Evolutionary conservation across 192 early-diverging fungal species (phyloP).

Genomic region (Umbelopsis sp.): DNA sequence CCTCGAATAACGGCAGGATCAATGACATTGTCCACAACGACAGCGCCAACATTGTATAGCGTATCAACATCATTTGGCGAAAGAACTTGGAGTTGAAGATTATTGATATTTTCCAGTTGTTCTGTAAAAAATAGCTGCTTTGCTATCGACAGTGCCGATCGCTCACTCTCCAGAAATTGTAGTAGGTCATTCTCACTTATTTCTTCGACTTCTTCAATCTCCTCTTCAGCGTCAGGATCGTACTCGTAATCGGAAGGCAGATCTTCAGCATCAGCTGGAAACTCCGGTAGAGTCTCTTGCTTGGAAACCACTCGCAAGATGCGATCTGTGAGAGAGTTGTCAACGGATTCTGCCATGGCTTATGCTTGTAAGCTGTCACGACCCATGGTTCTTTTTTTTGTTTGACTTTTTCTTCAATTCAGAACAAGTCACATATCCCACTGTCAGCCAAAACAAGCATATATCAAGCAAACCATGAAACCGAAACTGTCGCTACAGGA

Average conservation of each 20-base stretch:
- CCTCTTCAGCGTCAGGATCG: constrained; percentile 44
- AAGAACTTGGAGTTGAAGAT: constrained; percentile 36
- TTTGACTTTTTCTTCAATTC: too few species aligned
- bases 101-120: constrained; percentile 1
- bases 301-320: not conserved
- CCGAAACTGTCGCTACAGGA: too few species aligned
- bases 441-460: too few species aligned
- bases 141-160: constrained; percentile 39
- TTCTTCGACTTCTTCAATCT: constrained; percentile 49
- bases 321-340: not conserved
- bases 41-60: constrained; percentile 47
- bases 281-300: constrained; percentile 35
- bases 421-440: too few species aligned
- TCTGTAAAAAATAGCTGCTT: constrained; percentile 45
- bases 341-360: not conserved
- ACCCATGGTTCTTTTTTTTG: not conserved
- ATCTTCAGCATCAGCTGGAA: constrained; percentile 53
- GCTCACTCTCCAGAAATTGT: constrained; percentile 41
- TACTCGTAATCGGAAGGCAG: constrained; percentile 58
- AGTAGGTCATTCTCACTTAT: constrained; percentile 54
- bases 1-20: constrained; percentile 39
- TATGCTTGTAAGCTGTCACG: not conserved
- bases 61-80: constrained; percentile 35
- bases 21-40: constrained; percentile 39
- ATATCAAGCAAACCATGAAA: too few species aligned